Conservation (phyloP, 352 stramenopile species). For the Vaucheria bursata region DNA sequence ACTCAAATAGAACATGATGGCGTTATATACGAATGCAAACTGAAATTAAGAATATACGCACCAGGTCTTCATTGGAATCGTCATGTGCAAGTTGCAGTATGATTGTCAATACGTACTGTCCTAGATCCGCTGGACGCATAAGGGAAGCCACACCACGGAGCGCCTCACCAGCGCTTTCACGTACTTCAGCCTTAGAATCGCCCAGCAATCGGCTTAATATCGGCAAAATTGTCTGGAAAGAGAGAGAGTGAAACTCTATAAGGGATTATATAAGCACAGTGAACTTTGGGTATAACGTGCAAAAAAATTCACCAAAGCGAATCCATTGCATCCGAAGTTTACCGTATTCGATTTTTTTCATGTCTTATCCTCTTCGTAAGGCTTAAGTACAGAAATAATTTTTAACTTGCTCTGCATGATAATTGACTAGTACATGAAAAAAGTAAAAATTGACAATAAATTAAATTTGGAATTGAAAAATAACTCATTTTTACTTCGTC, state of each 20-base stretch:
- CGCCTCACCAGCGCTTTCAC: conserved; percentile 67
- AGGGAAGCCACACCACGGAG: conserved; percentile 71
- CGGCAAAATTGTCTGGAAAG: conserved; percentile 47
- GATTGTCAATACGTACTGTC: conserved; percentile 78
- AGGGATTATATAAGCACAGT: neutral
- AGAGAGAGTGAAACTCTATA: too few relatives aligned
- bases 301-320: conserved; percentile 59
- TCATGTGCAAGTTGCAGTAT: conserved; percentile 78
- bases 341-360: too few relatives aligned
- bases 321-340: too few relatives aligned
- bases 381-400: too few relatives aligned
- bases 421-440: too few relatives aligned
- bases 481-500: too few relatives aligned
- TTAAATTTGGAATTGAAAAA: too few relatives aligned
- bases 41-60: neutral
- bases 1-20: neutral
- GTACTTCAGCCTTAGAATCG: conserved; percentile 70
- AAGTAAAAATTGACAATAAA: too few relatives aligned
- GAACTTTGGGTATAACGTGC: neutral
- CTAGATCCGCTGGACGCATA: conserved; percentile 70
- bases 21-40: neutral
- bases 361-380: too few relatives aligned
- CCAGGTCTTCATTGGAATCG: conserved; percentile 39
- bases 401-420: too few relatives aligned
- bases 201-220: conserved; percentile 69